A percentile compares a stretch with the other conserved stretches of the same genome.
These are phyloP conservation scores for Pontederia paniculata DNA, from an alignment of 176 grass and related monocot genomes.

Conservation along the genomic window DNA sequence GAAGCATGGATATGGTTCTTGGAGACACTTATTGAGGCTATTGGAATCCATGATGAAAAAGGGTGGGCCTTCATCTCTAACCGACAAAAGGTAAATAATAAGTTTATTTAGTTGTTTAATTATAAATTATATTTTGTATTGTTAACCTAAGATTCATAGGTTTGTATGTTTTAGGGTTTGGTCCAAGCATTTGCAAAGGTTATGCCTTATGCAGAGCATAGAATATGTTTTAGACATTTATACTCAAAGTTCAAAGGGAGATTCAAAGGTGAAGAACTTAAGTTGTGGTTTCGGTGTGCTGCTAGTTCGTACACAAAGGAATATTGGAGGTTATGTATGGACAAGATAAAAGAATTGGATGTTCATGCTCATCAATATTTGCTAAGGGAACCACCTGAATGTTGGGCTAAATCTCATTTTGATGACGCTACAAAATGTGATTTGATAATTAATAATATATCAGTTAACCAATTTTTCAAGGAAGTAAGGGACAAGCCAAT, in stretches of 20 bases:
- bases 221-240: not conserved
- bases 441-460: not conserved
- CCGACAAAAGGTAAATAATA: too few species aligned
- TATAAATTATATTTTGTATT: too few species aligned
- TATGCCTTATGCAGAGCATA: not conserved
- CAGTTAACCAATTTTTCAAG: not conserved
- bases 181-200: not conserved
- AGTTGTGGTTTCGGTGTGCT: not conserved
- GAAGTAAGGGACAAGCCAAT: not conserved
- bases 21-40: too few species aligned
- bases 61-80: too few species aligned
- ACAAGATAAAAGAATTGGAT: too few species aligned
- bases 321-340: not conserved
- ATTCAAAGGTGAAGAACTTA: not conserved
- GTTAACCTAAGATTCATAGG: too few species aligned
- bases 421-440: not conserved
- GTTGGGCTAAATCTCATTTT: too few species aligned
- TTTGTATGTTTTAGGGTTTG: not conserved
- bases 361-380: too few species aligned
- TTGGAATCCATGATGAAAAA: too few species aligned
- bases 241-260: not conserved
- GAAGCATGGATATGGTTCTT: too few species aligned
- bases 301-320: not conserved
- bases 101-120: too few species aligned
- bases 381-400: too few species aligned